phyloP scores from a whole-genome alignment of 257 asterid species.

The Nicotiana tomentosiformis region DNA sequence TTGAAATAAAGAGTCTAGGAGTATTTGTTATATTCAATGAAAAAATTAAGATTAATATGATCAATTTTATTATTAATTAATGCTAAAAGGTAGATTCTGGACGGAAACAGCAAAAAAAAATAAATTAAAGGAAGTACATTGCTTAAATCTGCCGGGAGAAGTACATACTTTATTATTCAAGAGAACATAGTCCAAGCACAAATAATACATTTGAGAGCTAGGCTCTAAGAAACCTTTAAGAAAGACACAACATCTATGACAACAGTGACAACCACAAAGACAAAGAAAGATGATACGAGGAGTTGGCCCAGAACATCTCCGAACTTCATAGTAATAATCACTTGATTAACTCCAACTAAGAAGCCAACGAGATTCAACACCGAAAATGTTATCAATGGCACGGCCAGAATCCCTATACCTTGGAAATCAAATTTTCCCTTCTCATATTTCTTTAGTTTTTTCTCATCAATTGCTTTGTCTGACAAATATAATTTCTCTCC shows the following conservation, averaged over 20 bases:
- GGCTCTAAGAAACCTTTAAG: not conserved
- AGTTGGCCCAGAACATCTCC: not conserved
- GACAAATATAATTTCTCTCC: constrained; percentile 5
- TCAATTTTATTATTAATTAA: no score
- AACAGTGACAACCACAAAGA: not conserved
- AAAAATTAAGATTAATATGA: no score
- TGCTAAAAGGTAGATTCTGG: fast-evolving
- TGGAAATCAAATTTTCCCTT: constrained; percentile 10
- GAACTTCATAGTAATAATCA: not conserved
- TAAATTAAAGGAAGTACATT: no score
- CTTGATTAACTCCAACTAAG: constrained; percentile 1
- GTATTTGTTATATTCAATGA: no score
- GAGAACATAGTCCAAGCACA: not conserved
- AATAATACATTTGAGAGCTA: not conserved
- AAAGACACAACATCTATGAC: constrained; percentile 6
- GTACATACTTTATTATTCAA: not conserved
- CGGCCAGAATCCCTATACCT: constrained; percentile 7
- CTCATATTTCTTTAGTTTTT: constrained; percentile 1
- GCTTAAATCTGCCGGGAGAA: no score
- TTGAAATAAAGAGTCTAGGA: no score
- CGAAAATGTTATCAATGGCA: not conserved
- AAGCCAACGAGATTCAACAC: not conserved
- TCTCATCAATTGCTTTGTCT: not conserved
- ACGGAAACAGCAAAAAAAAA: no score
- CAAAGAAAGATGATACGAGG: constrained; percentile 8